Evolutionary conservation across 2,329 filamentous ascomycete genomes (phyloP).

Genomic region (Neopestalotiopsis sp.): DNA sequence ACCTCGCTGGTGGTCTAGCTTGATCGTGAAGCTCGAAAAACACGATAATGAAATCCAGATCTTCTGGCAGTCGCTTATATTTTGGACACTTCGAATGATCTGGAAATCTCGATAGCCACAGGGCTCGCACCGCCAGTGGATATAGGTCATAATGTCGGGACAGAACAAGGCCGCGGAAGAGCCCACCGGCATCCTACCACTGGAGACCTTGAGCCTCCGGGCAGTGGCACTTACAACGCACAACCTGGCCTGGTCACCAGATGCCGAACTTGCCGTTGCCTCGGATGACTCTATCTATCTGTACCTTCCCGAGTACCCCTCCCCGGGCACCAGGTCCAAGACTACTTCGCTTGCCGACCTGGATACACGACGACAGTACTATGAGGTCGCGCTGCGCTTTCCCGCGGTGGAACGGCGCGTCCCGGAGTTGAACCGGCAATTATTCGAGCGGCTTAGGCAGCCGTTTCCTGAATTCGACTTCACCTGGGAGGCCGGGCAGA

Average conservation of each 20-base stretch:
- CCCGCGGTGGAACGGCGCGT: constrained; percentile 33
- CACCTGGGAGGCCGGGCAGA: constrained; percentile 51
- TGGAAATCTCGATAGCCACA: not conserved
- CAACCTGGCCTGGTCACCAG: constrained; percentile 59
- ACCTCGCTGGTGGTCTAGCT: not conserved
- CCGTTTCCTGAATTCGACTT: constrained; percentile 35
- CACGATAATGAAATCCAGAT: not conserved
- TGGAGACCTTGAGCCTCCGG: constrained; percentile 51
- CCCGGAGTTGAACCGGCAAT: constrained; percentile 34
- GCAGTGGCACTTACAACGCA: constrained; percentile 50
- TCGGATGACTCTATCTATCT: constrained; percentile 62
- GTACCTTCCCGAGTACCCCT: constrained; percentile 53
- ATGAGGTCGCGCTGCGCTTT: constrained; percentile 38
- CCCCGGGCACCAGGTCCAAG: constrained; percentile 26
- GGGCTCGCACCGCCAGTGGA: not conserved
- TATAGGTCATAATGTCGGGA: too few species aligned
- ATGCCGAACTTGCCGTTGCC: constrained; percentile 61
- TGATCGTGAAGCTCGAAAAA: not conserved
- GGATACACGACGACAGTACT: constrained; percentile 34
- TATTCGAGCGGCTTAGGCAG: constrained; percentile 33
- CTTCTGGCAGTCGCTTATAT: not conserved
- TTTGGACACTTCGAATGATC: not conserved
- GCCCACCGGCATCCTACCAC: constrained; percentile 46
- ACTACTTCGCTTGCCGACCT: constrained; percentile 21
- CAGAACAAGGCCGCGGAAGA: constrained; percentile 25